Evolutionary conservation across 805 yeast species (phyloP).

Genomic region (Torulaspora microellipsoides): DNA sequence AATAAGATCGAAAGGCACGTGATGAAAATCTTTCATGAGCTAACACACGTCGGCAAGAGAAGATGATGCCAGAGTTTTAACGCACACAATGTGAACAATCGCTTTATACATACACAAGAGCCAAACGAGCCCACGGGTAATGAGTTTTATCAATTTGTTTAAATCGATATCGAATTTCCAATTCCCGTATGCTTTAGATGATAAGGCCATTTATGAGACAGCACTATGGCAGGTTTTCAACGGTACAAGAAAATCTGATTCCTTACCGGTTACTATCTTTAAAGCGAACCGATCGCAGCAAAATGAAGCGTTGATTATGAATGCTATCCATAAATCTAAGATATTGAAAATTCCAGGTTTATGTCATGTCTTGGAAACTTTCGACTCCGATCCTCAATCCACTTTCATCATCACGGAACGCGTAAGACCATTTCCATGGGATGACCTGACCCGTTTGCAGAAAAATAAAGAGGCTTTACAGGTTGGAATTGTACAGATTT

Average conservation of each 20-base stretch:
- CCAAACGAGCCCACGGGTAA: slow-evolving; percentile 1
- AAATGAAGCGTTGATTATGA: slow-evolving; percentile 17
- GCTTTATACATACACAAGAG: no score
- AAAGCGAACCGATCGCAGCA: slow-evolving; percentile 17
- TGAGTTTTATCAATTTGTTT: slow-evolving; percentile 32
- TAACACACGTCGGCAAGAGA: no score
- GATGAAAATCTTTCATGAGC: no score
- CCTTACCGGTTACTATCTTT: slow-evolving; percentile 28
- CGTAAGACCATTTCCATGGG: slow-evolving; percentile 22
- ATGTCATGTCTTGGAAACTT: slow-evolving; percentile 26
- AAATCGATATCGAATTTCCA: slow-evolving; percentile 32
- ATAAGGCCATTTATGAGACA: slow-evolving; percentile 20
- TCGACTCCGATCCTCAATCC: slow-evolving; percentile 25
- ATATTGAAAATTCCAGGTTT: slow-evolving; percentile 32
- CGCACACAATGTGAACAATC: no score
- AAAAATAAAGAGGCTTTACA: slow-evolving; percentile 18
- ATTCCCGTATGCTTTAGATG: slow-evolving; percentile 29
- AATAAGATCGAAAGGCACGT: no score
- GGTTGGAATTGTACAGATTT: slow-evolving; percentile 26
- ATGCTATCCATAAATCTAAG: slow-evolving; percentile 27
- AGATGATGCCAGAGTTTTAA: no score
- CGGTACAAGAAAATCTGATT: slow-evolving; percentile 29
- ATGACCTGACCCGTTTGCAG: slow-evolving; percentile 7
- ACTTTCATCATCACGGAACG: slow-evolving; percentile 29
- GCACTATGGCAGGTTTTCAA: slow-evolving; percentile 27